Conservation (phyloP, 139 green algal species). For the Coelastrella sp. region DNA sequence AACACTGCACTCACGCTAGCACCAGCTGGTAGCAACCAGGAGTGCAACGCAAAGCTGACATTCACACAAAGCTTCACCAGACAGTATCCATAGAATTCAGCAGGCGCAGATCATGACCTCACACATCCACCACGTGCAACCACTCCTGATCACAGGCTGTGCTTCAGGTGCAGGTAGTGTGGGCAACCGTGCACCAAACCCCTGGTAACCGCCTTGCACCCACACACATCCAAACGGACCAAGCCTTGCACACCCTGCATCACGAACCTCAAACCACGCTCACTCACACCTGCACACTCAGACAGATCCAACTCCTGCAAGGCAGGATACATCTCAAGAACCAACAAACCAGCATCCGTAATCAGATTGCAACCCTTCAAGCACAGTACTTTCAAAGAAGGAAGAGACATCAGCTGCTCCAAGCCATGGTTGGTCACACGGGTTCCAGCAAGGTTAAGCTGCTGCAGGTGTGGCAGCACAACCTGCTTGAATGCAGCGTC, state of each 20-base stretch:
- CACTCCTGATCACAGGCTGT: not conserved
- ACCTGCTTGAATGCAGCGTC: conserved; percentile 26
- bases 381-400: not conserved
- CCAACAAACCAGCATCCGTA: conserved; percentile 11
- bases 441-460: conserved; percentile 6
- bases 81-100: too few species aligned
- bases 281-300: conserved; percentile 23
- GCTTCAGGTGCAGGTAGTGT: conserved; percentile 39
- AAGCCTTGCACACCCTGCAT: not conserved
- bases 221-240: conserved; percentile 21
- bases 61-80: too few species aligned
- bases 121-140: not conserved
- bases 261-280: not conserved
- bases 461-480: conserved; percentile 8
- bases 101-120: too few species aligned
- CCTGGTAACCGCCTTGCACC: conserved; percentile 23
- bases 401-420: conserved; percentile 22
- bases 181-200: conserved; percentile 24
- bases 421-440: not conserved
- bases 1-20: too few species aligned
- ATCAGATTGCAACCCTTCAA: conserved; percentile 26
- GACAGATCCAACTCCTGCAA: conserved; percentile 43
- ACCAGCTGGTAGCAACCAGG: too few species aligned
- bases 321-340: not conserved
- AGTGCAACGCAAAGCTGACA: too few species aligned